Conservation (phyloP, 139 green algal species). For the Dunaliella sp. region DNA sequence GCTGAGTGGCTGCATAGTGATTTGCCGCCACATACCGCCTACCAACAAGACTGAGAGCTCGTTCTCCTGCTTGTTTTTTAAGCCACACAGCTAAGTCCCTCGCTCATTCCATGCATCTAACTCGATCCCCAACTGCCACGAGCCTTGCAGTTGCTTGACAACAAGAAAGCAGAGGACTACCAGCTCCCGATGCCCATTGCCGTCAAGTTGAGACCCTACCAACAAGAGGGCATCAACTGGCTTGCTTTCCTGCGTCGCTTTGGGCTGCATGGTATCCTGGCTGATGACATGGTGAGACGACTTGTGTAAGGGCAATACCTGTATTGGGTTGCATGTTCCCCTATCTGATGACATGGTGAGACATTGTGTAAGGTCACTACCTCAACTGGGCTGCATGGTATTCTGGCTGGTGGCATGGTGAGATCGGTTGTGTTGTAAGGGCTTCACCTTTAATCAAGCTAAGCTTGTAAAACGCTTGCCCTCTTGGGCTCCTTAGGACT, state of each 20-base stretch:
- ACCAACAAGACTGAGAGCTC: no score
- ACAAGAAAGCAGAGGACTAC: conserved; percentile 68
- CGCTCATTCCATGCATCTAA: no score
- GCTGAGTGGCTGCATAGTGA: no score
- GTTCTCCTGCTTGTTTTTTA: no score
- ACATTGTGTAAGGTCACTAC: conserved; percentile 65
- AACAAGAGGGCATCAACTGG: conserved; percentile 96
- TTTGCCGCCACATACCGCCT: no score
- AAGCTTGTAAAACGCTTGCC: no score
- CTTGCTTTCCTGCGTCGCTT: conserved; percentile 93
- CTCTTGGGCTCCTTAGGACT: no score
- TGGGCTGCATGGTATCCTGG: conserved; percentile 92
- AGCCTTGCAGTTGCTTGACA: conserved; percentile 86
- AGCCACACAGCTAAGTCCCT: no score
- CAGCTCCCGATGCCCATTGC: conserved; percentile 53
- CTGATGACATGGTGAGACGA: conserved; percentile 94
- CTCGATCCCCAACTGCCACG: no score
- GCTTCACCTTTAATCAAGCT: no score
- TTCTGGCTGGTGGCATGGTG: conserved; percentile 95
- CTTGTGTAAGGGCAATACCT: background rate
- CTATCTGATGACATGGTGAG: background rate
- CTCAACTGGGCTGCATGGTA: conserved; percentile 90
- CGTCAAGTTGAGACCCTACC: conserved; percentile 81
- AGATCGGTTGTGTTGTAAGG: no score
- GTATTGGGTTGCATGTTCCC: background rate